phyloP scores from a whole-genome alignment of 495 filamentous ascomycete genomes.

The Trypethelium eluteriae region DNA sequence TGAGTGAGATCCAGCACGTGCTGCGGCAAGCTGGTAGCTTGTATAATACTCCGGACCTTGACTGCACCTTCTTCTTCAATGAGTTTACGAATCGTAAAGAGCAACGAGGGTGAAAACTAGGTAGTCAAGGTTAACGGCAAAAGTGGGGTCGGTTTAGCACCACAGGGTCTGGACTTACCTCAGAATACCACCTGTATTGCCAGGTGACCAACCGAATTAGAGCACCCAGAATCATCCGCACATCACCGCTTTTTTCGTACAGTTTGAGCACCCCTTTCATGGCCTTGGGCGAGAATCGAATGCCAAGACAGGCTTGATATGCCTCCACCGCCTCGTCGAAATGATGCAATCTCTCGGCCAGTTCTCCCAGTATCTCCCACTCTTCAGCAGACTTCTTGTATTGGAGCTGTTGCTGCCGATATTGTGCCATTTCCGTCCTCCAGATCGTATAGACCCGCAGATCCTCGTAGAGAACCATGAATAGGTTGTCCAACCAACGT shows the following conservation, averaged over 20 bases:
- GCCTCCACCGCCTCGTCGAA: constrained; percentile 83
- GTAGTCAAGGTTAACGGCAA: constrained; percentile 5
- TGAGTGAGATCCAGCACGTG: constrained; percentile 89
- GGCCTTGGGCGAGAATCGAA: constrained; percentile 83
- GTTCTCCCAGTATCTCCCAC: constrained; percentile 93
- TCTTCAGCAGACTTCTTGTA: constrained; percentile 95
- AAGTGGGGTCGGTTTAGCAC: neutral
- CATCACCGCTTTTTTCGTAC: constrained; percentile 65
- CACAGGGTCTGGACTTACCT: constrained; percentile 44
- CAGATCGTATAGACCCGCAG: constrained; percentile 97
- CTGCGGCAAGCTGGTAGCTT: constrained; percentile 88
- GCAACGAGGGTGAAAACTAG: constrained; percentile 90
- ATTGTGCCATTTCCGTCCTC: constrained; percentile 94
- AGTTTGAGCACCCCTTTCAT: constrained; percentile 73
- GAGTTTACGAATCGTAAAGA: constrained; percentile 76
- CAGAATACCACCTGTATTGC: constrained; percentile 99
- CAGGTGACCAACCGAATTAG: constrained; percentile 86
- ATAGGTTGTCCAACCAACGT: constrained; percentile 94
- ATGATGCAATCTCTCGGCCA: constrained; percentile 88
- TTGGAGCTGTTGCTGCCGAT: constrained; percentile 75
- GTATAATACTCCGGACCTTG: constrained; percentile 93
- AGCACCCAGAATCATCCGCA: constrained; percentile 64
- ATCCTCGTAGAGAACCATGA: constrained; percentile 98
- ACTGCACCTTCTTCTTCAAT: constrained; percentile 97
- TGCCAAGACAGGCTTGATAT: constrained; percentile 71